A percentile compares a stretch with the other conserved stretches of the same genome.
Evolutionary conservation across 1,139 yeast genomes (phyloP).

Genomic region (Yamadazyma epiphylla): DNA sequence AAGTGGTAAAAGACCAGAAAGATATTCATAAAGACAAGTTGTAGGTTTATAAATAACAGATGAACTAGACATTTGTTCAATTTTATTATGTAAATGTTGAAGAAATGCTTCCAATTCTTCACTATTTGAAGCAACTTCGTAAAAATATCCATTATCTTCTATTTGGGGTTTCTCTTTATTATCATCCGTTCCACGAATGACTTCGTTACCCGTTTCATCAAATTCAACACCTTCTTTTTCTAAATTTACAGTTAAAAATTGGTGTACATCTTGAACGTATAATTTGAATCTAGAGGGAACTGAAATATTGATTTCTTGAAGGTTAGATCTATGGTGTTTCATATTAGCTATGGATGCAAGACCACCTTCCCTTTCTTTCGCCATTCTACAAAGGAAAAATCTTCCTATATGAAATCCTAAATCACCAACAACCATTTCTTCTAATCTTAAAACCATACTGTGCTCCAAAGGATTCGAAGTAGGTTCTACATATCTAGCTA

Average conservation of each 20-base stretch:
- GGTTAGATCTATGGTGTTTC: slow-evolving; percentile 20
- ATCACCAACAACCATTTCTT: slow-evolving; percentile 46
- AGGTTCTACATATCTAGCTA: slow-evolving; percentile 38
- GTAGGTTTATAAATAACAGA: slow-evolving; percentile 26
- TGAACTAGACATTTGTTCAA: slow-evolving; percentile 13
- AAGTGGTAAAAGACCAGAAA: slow-evolving; percentile 21
- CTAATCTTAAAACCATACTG: slow-evolving; percentile 33
- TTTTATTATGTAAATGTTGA: slow-evolving; percentile 17
- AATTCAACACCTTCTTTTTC: slow-evolving; percentile 33
- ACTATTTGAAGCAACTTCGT: slow-evolving; percentile 39
- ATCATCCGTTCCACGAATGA: no score
- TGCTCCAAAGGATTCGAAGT: slow-evolving; percentile 38
- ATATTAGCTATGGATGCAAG: slow-evolving; percentile 32
- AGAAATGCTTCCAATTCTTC: slow-evolving; percentile 30
- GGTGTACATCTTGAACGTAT: slow-evolving; percentile 49
- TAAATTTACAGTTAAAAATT: slow-evolving; percentile 28
- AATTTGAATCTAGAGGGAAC: slow-evolving; percentile 40
- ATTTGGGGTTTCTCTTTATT: slow-evolving; percentile 2
- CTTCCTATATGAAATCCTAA: slow-evolving; percentile 44
- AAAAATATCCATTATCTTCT: slow-evolving; percentile 26
- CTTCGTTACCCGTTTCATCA: slow-evolving; percentile 27
- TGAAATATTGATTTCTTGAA: slow-evolving; percentile 14
- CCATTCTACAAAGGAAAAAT: slow-evolving; percentile 42
- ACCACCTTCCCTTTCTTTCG: slow-evolving; percentile 38
- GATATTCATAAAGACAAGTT: slow-evolving; percentile 21